phyloP scores from a whole-genome alignment of 2,329 filamentous ascomycete genomes.

The Cladophialophora chaetospira region DNA sequence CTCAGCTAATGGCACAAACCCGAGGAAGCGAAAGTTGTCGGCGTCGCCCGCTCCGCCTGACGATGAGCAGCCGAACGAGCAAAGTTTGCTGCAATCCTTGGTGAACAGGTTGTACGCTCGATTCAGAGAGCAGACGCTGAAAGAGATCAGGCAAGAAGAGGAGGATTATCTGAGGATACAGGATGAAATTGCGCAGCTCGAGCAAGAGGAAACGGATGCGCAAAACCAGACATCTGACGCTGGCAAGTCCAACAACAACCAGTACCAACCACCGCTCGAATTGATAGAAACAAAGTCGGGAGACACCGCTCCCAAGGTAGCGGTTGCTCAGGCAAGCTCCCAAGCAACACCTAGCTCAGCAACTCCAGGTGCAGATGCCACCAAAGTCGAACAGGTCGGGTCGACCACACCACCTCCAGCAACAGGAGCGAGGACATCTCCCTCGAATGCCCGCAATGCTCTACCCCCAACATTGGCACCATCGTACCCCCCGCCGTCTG shows the following conservation, averaged over 20 bases:
- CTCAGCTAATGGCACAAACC: conserved; percentile 42
- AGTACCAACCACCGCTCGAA: not conserved
- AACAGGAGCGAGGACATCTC: conserved; percentile 8
- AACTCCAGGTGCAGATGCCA: conserved; percentile 23
- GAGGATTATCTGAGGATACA: conserved; percentile 63
- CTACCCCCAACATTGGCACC: conserved; percentile 14
- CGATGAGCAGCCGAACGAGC: conserved; percentile 4
- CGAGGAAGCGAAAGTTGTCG: conserved; percentile 74
- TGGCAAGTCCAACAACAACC: conserved; percentile 6
- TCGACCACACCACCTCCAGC: conserved; percentile 9
- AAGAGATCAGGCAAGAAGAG: conserved; percentile 74
- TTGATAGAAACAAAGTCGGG: not conserved
- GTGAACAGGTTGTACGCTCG: conserved; percentile 73
- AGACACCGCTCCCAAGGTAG: conserved; percentile 2
- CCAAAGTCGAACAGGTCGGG: conserved; percentile 9
- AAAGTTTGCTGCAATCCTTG: conserved; percentile 43
- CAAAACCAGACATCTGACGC: conserved; percentile 2
- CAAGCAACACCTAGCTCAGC: conserved; percentile 24
- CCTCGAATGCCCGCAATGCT: conserved; percentile 5
- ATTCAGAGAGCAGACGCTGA: conserved; percentile 71
- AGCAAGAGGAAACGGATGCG: conserved; percentile 60
- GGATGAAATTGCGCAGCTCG: conserved; percentile 68
- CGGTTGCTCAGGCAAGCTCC: conserved; percentile 8
- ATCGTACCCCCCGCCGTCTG: conserved; percentile 21
- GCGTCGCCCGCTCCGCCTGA: conserved; percentile 58